phyloP scores from a whole-genome alignment of 2,329 filamentous ascomycete genomes.

The Neophaeococcomyces aloes region DNA sequence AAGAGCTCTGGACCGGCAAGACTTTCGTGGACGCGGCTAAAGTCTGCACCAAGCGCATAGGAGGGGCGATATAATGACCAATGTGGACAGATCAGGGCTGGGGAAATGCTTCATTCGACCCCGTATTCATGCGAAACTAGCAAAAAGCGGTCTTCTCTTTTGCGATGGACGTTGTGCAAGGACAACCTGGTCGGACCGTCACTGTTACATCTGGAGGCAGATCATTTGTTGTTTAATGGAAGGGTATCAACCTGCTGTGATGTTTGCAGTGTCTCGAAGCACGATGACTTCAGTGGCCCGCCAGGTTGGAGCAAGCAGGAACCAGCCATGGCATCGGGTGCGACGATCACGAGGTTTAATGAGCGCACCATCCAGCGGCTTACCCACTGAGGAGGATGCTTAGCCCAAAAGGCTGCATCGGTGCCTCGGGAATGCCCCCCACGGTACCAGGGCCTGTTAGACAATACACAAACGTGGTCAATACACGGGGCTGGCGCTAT shows the following conservation, averaged over 20 bases:
- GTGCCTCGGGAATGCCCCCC: too few relatives aligned
- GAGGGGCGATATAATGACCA: neutral
- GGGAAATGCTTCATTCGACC: too few relatives aligned
- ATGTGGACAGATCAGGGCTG: neutral
- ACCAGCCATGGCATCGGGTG: conserved; percentile 1
- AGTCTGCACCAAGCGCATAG: neutral
- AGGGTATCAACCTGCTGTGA: neutral
- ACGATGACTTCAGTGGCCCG: conserved; percentile 1
- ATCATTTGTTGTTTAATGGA: neutral
- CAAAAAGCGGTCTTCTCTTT: too few relatives aligned
- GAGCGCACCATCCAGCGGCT: neutral
- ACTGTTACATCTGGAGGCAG: too few relatives aligned
- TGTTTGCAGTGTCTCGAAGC: neutral
- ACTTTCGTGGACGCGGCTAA: neutral
- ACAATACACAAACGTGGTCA: too few relatives aligned
- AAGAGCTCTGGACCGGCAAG: neutral
- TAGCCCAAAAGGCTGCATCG: too few relatives aligned
- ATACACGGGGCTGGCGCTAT: too few relatives aligned
- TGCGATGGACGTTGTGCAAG: too few relatives aligned
- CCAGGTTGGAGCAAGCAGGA: neutral
- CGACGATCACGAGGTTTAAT: conserved; percentile 1
- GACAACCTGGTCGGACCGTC: too few relatives aligned
- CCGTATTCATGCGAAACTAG: too few relatives aligned
- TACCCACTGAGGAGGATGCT: too few relatives aligned
- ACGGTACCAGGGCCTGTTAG: too few relatives aligned